phyloP scores from a whole-genome alignment of 2,329 filamentous ascomycete species.

The Trichoderma sp. region DNA sequence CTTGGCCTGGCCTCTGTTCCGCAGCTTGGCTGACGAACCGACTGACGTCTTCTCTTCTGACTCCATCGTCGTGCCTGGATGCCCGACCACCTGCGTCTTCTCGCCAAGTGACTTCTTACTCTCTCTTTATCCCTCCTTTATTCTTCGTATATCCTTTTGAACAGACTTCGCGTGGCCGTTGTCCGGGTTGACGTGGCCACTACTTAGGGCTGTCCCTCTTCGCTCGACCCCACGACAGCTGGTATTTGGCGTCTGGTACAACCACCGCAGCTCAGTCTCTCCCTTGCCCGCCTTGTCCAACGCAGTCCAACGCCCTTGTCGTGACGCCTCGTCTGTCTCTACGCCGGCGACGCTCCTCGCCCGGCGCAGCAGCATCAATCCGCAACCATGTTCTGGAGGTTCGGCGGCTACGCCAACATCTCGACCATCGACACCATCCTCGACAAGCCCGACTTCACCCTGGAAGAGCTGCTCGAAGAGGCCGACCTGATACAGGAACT shows the following conservation, averaged over 20 bases:
- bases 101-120: neutral
- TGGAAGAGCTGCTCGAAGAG: constrained; percentile 95
- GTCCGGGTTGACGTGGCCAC: constrained; percentile 12
- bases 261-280: neutral
- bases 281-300: neutral
- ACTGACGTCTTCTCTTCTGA: constrained; percentile 20
- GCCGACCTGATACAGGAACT: constrained; percentile 95
- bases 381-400: constrained; percentile 97
- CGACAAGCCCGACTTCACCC: constrained; percentile 91
- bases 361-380: constrained; percentile 39
- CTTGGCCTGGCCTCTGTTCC: neutral
- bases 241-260: constrained; percentile 5
- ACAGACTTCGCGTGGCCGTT: neutral
- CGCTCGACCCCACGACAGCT: neutral
- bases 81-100: constrained; percentile 22
- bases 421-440: constrained; percentile 96
- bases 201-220: neutral
- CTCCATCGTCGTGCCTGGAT: constrained; percentile 19
- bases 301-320: neutral
- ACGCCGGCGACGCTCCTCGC: constrained; percentile 37
- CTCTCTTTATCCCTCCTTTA: neutral
- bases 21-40: neutral
- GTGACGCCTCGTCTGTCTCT: constrained; percentile 28
- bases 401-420: constrained; percentile 97
- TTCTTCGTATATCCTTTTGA: neutral